Evolutionary conservation across 2,329 filamentous ascomycete species (phyloP).

Genomic region (Penicillium sp.): DNA sequence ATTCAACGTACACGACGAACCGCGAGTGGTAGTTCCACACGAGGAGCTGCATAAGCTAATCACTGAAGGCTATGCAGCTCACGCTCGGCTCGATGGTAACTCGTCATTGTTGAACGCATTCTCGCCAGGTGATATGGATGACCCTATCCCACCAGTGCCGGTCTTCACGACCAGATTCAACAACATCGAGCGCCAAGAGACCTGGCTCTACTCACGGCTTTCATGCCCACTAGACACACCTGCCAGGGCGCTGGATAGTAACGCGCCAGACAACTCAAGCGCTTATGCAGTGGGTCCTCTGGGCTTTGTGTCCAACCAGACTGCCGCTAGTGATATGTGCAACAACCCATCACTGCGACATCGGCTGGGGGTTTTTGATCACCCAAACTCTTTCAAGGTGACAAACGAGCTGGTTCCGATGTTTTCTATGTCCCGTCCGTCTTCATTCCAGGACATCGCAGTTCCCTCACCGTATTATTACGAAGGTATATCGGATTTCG

Average conservation of each 20-base stretch:
- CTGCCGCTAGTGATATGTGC: constrained; percentile 11
- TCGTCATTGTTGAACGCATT: not conserved
- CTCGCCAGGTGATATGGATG: not conserved
- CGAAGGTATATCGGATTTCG: not conserved
- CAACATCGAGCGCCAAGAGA: constrained; percentile 11
- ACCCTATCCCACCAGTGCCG: not conserved
- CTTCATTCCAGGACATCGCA: constrained; percentile 14
- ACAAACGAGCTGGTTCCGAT: constrained; percentile 9
- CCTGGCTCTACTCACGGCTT: constrained; percentile 9
- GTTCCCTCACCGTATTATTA: constrained; percentile 14
- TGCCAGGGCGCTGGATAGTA: constrained; percentile 1
- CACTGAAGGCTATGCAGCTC: constrained; percentile 24
- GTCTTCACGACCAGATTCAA: constrained; percentile 4
- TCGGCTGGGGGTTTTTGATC: constrained; percentile 8
- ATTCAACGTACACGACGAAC: constrained; percentile 85
- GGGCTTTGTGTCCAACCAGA: constrained; percentile 11
- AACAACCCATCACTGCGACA: constrained; percentile 7
- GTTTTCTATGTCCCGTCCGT: constrained; percentile 12
- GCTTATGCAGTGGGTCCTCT: constrained; percentile 1
- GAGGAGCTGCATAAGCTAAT: constrained; percentile 69
- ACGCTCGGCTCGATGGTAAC: constrained; percentile 3
- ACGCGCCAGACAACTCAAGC: constrained; percentile 1
- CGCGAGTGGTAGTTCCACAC: constrained; percentile 72
- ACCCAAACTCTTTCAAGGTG: constrained; percentile 9
- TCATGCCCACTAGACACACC: constrained; percentile 15